Conservation (phyloP, 306 rosid genomes). For the Pterocarpus santalinus region DNA sequence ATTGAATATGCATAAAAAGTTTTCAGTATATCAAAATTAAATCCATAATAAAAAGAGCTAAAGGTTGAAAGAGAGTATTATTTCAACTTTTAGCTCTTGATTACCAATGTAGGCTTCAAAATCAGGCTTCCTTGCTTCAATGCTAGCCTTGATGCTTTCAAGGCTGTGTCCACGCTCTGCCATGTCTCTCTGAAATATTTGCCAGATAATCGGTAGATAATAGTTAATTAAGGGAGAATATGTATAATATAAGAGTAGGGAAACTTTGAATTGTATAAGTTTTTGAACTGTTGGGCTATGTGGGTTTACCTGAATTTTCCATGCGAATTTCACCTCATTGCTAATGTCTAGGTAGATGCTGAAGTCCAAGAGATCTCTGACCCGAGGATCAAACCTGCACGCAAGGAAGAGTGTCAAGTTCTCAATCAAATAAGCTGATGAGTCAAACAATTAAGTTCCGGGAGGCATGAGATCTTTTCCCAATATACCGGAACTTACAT, state of each 20-base stretch:
- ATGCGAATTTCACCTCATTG: constrained; percentile 97
- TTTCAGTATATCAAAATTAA: too few relatives aligned
- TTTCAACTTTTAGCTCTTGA: background rate
- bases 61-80: background rate
- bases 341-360: constrained; percentile 98
- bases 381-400: constrained; percentile 85
- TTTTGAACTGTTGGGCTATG: background rate
- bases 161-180: constrained; percentile 99
- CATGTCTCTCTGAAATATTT: constrained; percentile 88
- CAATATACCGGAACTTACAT: background rate
- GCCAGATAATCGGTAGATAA: constrained; percentile 32
- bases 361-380: constrained; percentile 94
- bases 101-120: constrained; percentile 96
- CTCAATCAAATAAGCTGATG: constrained; percentile 23
- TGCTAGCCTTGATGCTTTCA: constrained; percentile 99
- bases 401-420: constrained; percentile 11
- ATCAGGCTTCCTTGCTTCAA: constrained; percentile 96
- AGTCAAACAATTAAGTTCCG: constrained; percentile 22
- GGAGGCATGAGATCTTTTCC: background rate
- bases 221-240: background rate
- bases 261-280: background rate
- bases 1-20: too few relatives aligned
- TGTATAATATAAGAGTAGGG: background rate
- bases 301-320: constrained; percentile 94
- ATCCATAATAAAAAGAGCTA: too few relatives aligned